Evolutionary conservation across 73 alveolate species (phyloP), one percentile per base, ranked within the genome.

Genomic region (Tetrahymena borealis): DNA sequence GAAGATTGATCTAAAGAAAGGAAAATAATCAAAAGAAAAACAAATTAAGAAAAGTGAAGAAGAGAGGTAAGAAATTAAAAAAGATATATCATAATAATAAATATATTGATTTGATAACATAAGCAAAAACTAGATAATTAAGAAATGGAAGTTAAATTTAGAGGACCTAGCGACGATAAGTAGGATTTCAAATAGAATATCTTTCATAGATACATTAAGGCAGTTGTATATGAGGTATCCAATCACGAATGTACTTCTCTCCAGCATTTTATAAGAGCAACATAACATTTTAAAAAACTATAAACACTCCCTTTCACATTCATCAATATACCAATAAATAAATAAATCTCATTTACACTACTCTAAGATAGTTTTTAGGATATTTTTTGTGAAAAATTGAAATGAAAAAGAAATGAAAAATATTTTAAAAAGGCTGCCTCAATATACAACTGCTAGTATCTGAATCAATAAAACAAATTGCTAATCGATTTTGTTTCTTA

Each of bases 401-500:
- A n/a, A n/a, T n/a, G n/a, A n/a, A n/a, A n/a, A n/a, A n/a, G 37
- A 60, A 20, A 60, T 18, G 28, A 60, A 60, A 15, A 24, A 16
- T 6, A 20, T 60, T 60, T 20, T 60, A 6, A 60, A 60, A 24
- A 24, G 28, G 38, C 1, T 60, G 35, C 85, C 85, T 60, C 85
- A 18, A 24, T 20, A 60, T 60, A 60, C 85, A 60, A 60, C 85
- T 60, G 85, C 85, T 60, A 60, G 85, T 60, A 60, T 60, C 85
- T 60, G 85, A 24, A 13, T 60, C 85, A 24, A 18, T 18, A 32
- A 60, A 15, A 60, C 38, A 60, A 60, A 60, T n/a, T 60, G 28
- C 28, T 93, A 78, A 93, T 78, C 90, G 39, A 91, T 93, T 79
- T 78, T 28, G 36, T 79, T 31, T 32, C 15, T 18, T 93, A 4